phyloP scores from a whole-genome alignment of 768 basidiomycete species.

The Macrolepiota dolichaula region DNA sequence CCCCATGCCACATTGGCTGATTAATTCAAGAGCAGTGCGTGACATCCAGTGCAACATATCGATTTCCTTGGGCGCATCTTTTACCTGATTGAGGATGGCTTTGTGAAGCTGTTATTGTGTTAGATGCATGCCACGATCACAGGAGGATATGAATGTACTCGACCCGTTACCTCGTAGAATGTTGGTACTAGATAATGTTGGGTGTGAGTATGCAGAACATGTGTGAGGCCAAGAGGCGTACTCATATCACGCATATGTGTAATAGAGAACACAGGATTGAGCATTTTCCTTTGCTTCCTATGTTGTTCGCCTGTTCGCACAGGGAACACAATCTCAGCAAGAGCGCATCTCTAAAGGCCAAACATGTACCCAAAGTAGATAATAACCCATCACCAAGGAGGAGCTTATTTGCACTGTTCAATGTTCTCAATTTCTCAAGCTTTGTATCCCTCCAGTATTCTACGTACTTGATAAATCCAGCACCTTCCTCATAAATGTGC shows the following conservation, averaged over 20 bases:
- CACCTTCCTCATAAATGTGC: constrained; percentile 26
- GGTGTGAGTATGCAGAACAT: not conserved
- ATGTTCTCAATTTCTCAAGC: not conserved
- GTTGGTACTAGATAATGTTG: constrained; percentile 25
- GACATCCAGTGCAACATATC: constrained; percentile 33
- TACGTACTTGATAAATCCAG: constrained; percentile 22
- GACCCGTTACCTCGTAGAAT: constrained; percentile 28
- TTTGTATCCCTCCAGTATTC: not conserved
- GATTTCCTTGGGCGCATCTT: constrained; percentile 29
- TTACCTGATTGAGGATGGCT: constrained; percentile 19
- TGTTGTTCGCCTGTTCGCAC: constrained; percentile 34
- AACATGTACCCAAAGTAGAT: constrained; percentile 21
- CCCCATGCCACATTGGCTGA: constrained; percentile 47
- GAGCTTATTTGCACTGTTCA: constrained; percentile 15
- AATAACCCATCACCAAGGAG: constrained; percentile 27
- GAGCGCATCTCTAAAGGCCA: not conserved
- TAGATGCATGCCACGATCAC: too few species aligned
- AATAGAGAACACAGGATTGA: constrained; percentile 42
- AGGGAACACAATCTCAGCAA: not conserved
- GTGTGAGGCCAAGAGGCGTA: constrained; percentile 1
- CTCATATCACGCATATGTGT: constrained; percentile 35
- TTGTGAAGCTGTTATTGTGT: constrained; percentile 22
- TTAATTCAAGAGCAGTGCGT: constrained; percentile 47
- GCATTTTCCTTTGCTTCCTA: constrained; percentile 38
- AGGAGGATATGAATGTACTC: constrained; percentile 15